Percentiles rank a stretch among this genome's conserved stretches.
Conservation (phyloP, 1,284 basidiomycete genomes). For the Mycosarcoma mackinlayi region DNA sequence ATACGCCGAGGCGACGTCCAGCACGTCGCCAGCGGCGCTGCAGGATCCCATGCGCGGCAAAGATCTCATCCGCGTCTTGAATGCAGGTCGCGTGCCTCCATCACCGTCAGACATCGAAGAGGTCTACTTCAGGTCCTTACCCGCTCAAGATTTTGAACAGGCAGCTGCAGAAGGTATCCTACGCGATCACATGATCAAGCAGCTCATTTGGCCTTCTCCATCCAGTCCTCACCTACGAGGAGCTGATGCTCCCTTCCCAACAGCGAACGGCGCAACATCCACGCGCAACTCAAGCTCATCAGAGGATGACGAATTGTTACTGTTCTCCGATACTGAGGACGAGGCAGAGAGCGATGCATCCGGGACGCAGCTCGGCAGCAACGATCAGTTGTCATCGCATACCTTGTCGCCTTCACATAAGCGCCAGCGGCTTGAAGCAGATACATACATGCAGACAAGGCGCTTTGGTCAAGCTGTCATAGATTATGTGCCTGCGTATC, state of each 20-base stretch:
- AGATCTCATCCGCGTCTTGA: conserved; percentile 35
- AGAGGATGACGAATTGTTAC: conserved; percentile 10
- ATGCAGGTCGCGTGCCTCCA: conserved; percentile 23
- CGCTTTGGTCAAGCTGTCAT: conserved; percentile 30
- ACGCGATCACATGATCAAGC: conserved; percentile 20
- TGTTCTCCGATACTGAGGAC: conserved; percentile 35
- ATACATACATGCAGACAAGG: not conserved
- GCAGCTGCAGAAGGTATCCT: conserved; percentile 29
- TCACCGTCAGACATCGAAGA: conserved; percentile 24
- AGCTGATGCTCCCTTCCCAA: not conserved
- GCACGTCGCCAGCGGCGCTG: conserved; percentile 18
- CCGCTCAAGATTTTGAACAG: conserved; percentile 19
- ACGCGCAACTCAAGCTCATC: conserved; percentile 27
- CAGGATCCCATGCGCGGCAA: conserved; percentile 43
- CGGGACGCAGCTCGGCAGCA: conserved; percentile 1
- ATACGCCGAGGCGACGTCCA: conserved; percentile 3
- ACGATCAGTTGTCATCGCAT: not conserved
- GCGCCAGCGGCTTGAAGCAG: conserved; percentile 9
- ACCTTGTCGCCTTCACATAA: conserved; percentile 5
- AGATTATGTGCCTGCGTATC: conserved; percentile 42
- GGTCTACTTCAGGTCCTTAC: conserved; percentile 21
- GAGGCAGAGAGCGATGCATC: conserved; percentile 9
- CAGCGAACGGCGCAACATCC: conserved; percentile 5
- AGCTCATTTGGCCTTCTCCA: conserved; percentile 31
- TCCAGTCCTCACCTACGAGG: not conserved